Evolutionary conservation across 257 asterid genomes (phyloP).

Genomic region (Perilla frutescens): DNA sequence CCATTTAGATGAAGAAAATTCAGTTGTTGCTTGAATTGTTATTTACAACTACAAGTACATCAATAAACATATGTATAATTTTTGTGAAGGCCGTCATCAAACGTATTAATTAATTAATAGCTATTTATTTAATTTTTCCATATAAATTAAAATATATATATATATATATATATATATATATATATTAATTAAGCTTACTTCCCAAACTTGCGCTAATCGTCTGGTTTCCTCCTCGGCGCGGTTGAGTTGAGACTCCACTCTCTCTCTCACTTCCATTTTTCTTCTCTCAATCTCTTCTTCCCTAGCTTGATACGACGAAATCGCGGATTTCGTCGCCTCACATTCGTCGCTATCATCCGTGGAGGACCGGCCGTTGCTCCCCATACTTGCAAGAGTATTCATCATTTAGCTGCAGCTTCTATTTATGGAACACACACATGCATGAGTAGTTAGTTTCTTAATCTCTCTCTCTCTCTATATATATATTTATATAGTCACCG

Average conservation of each 20-base stretch:
- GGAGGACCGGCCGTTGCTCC: conserved; percentile 68
- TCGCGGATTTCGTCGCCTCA: conserved; percentile 62
- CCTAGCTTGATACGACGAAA: conserved; percentile 63
- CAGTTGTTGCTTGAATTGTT: too few relatives aligned
- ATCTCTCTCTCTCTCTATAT: neutral
- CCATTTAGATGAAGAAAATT: too few relatives aligned
- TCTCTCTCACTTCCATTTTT: conserved; percentile 69
- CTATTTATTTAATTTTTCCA: too few relatives aligned
- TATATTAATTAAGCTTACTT: conserved; percentile 38
- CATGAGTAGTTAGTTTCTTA: neutral
- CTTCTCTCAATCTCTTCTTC: conserved; percentile 86
- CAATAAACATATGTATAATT: too few relatives aligned
- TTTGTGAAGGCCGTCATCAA: too few relatives aligned
- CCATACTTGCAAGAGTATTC: conserved; percentile 58
- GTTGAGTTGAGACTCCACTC: conserved; percentile 75
- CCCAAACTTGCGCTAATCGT: conserved; percentile 82
- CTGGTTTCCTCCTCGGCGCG: conserved; percentile 80
- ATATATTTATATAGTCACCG: neutral
- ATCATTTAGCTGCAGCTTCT: conserved; percentile 13
- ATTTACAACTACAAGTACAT: too few relatives aligned
- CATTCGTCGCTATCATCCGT: conserved; percentile 54
- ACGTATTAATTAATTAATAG: too few relatives aligned
- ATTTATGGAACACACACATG: neutral
- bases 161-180: too few relatives aligned
- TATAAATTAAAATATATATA: too few relatives aligned